These are phyloP conservation scores for Fusarium burgessii DNA, from an alignment of 2,329 filamentous ascomycete genomes.

Conservation along the genomic window DNA sequence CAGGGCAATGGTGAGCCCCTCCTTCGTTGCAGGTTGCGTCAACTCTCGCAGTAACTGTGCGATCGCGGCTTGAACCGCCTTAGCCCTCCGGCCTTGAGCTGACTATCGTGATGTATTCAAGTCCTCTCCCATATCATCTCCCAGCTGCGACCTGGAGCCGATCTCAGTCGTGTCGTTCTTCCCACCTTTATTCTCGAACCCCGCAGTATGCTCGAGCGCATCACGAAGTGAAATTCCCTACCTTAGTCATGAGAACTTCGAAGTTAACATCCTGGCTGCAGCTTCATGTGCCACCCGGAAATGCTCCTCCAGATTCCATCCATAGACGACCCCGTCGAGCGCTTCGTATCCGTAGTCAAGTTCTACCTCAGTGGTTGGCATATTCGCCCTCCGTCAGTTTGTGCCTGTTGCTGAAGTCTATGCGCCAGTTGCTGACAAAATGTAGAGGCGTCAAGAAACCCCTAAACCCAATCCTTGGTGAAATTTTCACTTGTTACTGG, in stretches of 20 bases:
- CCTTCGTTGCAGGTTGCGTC: slow-evolving; percentile 12
- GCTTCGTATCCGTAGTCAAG: slow-evolving; percentile 95
- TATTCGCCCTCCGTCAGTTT: slow-evolving; percentile 90
- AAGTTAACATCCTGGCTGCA: slow-evolving; percentile 53
- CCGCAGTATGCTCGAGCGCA: slow-evolving; percentile 96
- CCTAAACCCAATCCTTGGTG: slow-evolving; percentile 94
- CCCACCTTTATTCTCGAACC: slow-evolving; percentile 99
- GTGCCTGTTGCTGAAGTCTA: background rate
- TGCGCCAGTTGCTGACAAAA: slow-evolving; percentile 39
- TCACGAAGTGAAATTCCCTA: slow-evolving; percentile 80
- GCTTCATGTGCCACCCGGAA: slow-evolving; percentile 99
- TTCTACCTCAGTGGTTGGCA: slow-evolving; percentile 99
- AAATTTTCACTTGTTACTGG: slow-evolving; percentile 97
- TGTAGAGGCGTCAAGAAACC: slow-evolving; percentile 95
- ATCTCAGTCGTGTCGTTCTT: slow-evolving; percentile 92
- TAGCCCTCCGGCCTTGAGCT: slow-evolving; percentile 15
- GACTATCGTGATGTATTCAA: slow-evolving; percentile 53
- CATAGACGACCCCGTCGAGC: slow-evolving; percentile 87
- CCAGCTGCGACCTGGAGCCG: slow-evolving; percentile 93
- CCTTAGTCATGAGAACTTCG: slow-evolving; percentile 8
- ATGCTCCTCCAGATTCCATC: slow-evolving; percentile 88
- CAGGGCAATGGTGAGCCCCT: slow-evolving; percentile 83
- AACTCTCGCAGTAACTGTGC: slow-evolving; percentile 17
- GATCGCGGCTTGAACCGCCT: slow-evolving; percentile 3
- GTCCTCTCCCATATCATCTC: slow-evolving; percentile 98